phyloP scores from a whole-genome alignment of 2,329 filamentous ascomycete genomes.

The Arthroderma uncinatum region DNA sequence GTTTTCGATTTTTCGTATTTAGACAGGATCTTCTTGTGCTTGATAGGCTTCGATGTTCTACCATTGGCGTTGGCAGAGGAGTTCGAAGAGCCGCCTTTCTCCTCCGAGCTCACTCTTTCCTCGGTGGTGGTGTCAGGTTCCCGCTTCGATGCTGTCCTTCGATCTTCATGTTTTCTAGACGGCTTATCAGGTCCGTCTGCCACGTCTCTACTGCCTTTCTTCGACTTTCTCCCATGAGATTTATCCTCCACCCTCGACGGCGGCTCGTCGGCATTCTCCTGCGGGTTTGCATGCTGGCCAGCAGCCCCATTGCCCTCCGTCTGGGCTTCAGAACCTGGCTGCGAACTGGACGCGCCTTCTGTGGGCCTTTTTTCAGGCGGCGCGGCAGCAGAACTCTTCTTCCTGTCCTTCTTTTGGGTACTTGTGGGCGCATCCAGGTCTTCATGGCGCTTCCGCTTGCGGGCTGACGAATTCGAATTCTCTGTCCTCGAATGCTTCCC shows the following conservation, averaged over 20 bases:
- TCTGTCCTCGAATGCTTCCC: not conserved
- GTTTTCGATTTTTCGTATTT: conserved; percentile 20
- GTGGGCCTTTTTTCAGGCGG: not conserved
- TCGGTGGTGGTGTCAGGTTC: not conserved
- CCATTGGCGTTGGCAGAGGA: conserved; percentile 24
- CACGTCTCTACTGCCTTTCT: conserved; percentile 6
- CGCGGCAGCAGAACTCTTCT: conserved; percentile 8
- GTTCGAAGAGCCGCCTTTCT: not conserved
- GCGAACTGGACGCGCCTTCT: not conserved
- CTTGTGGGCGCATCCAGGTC: conserved; percentile 13
- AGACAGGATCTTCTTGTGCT: conserved; percentile 21
- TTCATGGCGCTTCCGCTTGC: conserved; percentile 7
- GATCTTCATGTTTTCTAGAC: conserved; percentile 17
- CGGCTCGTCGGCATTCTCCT: not conserved
- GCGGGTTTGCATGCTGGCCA: not conserved
- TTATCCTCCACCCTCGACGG: not conserved
- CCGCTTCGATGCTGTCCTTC: conserved; percentile 22
- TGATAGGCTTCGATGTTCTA: conserved; percentile 23
- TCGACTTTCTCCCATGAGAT: not conserved
- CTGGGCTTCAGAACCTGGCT: not conserved
- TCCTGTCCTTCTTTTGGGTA: conserved; percentile 10
- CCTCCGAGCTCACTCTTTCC: not conserved
- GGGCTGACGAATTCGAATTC: not conserved
- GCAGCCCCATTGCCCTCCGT: not conserved
- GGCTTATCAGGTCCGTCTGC: conserved; percentile 9